Base-by-base conservation (phyloP, 345 rosid species). In the Syzygium grande region DNA sequence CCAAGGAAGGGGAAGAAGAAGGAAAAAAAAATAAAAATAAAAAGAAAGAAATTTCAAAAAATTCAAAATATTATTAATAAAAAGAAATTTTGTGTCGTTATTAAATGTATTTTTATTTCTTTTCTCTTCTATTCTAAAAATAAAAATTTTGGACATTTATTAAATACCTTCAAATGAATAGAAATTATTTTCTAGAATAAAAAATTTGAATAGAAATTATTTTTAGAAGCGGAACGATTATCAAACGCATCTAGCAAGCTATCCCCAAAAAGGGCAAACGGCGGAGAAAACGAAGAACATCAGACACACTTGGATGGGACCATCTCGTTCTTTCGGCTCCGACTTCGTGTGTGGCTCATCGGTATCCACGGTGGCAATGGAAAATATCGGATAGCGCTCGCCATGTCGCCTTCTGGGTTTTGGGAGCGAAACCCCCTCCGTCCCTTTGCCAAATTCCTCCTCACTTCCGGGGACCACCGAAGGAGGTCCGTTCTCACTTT, bases 321-420 rank as follows among this genome's bases (percentile, higher is more conserved):
- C 49, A 19, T 73, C 83, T 38, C 86, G 7, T 43, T 5, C 46
- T 43, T 6, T 30, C 29, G 51, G n/a, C n/a, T 43, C 38, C 7
- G 52, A 51, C 52, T 51, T 51, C 38, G 56, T 85, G 90, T 65
- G 93, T 89, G 94, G 93, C 54, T 92, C 91, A 88, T 92, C 79
- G 91, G 73, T 89, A 91, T 91, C 89, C 90, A 88, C 91, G 94
- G 80, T 90, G 9, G 84, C 87, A 34, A 17, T 27, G 27, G 38
- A n/a, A 49, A 84, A 29, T 11, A 49, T n/a, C 10, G 43, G 83
- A 58, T 87, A 84, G 53, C 29, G 51, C 58, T 17, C 15, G 34
- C 34, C 68, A 83, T 78, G 63, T 43, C 49, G 83, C 27, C 83
- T 38, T 73, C 10, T 73, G 80, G 80, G 80, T 34, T 73, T 73